Percentiles rank a stretch among this genome's conserved stretches.
Evolutionary conservation across 2,329 filamentous ascomycete species (phyloP).

Genomic region (Botrytis squamosa): DNA sequence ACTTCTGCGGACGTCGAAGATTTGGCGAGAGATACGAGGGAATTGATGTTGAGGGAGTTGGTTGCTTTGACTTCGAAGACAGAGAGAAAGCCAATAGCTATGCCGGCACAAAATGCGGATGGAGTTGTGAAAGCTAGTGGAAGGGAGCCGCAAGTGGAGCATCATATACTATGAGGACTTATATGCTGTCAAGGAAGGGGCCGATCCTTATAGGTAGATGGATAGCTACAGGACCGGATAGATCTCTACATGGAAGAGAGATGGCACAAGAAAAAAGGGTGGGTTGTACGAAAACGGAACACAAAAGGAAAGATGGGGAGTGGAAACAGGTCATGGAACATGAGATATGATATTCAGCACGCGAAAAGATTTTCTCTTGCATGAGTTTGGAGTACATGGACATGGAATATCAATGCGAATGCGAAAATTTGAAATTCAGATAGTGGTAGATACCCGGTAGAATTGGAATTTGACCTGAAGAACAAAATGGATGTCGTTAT

Average conservation of each 20-base stretch:
- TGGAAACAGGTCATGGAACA: not conserved
- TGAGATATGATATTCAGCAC: not conserved
- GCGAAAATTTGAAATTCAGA: not conserved
- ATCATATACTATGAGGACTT: conserved; percentile 10
- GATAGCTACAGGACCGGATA: not conserved
- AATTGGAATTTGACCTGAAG: not conserved
- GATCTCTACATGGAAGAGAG: not conserved
- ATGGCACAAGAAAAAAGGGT: not conserved
- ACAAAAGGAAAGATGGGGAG: not conserved
- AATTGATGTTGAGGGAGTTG: conserved; percentile 72
- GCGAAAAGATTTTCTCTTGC: not conserved
- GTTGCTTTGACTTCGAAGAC: conserved; percentile 53
- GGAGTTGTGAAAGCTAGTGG: conserved; percentile 37
- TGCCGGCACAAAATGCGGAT: conserved; percentile 30
- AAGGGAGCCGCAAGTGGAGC: conserved; percentile 27
- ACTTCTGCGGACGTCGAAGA: conserved; percentile 75
- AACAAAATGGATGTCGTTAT: not conserved
- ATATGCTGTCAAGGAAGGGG: not conserved
- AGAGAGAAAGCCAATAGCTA: conserved; percentile 42
- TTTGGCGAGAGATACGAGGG: conserved; percentile 64
- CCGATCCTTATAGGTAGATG: not conserved
- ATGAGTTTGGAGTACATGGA: not conserved
- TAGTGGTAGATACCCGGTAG: conserved; percentile 11
- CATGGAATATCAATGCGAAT: not conserved
- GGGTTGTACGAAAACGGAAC: not conserved